Percentiles rank a stretch among this genome's conserved stretches.
These are phyloP conservation scores for Alternaria metachromatica DNA, from an alignment of 2,329 filamentous ascomycete species.

Conservation along the genomic window DNA sequence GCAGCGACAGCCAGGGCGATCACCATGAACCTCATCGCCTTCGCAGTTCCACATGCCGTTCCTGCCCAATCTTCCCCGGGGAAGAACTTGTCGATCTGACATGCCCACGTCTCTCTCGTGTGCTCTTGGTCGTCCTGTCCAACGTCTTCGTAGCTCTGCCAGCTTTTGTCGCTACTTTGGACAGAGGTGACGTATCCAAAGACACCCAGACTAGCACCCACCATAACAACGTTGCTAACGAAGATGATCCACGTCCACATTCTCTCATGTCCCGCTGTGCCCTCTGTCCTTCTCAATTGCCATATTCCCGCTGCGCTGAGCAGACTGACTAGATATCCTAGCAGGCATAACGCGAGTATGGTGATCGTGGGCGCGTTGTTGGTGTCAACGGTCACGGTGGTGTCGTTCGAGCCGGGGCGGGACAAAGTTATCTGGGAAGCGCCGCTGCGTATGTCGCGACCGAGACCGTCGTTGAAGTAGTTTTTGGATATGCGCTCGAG, in stretches of 20 bases:
- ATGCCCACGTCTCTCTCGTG: slow-evolving; percentile 39
- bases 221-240: slow-evolving; percentile 19
- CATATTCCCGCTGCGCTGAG: slow-evolving; percentile 34
- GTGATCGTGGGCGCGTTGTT: slow-evolving; percentile 21
- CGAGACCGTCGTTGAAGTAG: slow-evolving; percentile 18
- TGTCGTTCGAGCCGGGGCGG: slow-evolving; percentile 13
- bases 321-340: slow-evolving; percentile 25
- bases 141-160: slow-evolving; percentile 28
- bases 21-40: slow-evolving; percentile 34
- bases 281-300: slow-evolving; percentile 39
- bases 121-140: slow-evolving; percentile 13
- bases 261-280: slow-evolving; percentile 27
- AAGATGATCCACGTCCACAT: slow-evolving; percentile 38
- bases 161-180: slow-evolving; percentile 21
- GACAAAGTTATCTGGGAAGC: slow-evolving; percentile 17
- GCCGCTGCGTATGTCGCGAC: slow-evolving; percentile 20
- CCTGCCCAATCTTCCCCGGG: slow-evolving; percentile 30
- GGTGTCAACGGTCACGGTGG: slow-evolving; percentile 19
- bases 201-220: slow-evolving; percentile 24
- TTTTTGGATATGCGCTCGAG: slow-evolving; percentile 37
- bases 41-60: slow-evolving; percentile 31
- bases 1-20: slow-evolving; percentile 31
- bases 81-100: slow-evolving; percentile 31
- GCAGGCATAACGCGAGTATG: slow-evolving; percentile 24
- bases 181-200: slow-evolving; percentile 31